Conservation (phyloP, 768 basidiomycete species). For the Pleurotus salmoneostramineus region DNA sequence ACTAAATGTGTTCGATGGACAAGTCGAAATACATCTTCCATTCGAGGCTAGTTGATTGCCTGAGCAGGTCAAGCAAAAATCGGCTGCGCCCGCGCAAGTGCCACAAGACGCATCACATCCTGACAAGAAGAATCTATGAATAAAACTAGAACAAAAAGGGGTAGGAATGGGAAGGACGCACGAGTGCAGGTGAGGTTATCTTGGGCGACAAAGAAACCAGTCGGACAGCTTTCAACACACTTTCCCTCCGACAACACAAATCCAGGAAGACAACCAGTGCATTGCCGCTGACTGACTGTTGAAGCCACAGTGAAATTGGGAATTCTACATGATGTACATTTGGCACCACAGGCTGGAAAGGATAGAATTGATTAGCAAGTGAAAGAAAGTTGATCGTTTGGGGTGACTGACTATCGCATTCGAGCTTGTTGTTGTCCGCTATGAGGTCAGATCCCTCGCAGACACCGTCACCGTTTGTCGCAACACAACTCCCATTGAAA, state of each 20-base stretch:
- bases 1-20: constrained; percentile 68
- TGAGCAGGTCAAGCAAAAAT: constrained; percentile 73
- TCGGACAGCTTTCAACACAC: constrained; percentile 70
- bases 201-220: constrained; percentile 67
- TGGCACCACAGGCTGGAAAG: constrained; percentile 68
- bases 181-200: constrained; percentile 75
- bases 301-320: constrained; percentile 69
- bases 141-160: not conserved
- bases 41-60: constrained; percentile 60
- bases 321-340: constrained; percentile 77
- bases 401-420: constrained; percentile 70
- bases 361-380: constrained; percentile 1
- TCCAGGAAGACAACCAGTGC: constrained; percentile 77
- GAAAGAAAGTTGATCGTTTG: not conserved
- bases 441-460: constrained; percentile 70
- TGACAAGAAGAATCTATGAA: constrained; percentile 16
- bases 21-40: constrained; percentile 74
- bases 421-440: constrained; percentile 77
- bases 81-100: constrained; percentile 63
- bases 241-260: constrained; percentile 65
- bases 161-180: constrained; percentile 31
- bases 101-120: constrained; percentile 70
- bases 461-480: constrained; percentile 60
- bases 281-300: constrained; percentile 60
- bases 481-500: constrained; percentile 70